Percentiles rank a stretch among this genome's conserved stretches.
Conservation (phyloP, 768 basidiomycete genomes). For the Leucocoprinus sp. region DNA sequence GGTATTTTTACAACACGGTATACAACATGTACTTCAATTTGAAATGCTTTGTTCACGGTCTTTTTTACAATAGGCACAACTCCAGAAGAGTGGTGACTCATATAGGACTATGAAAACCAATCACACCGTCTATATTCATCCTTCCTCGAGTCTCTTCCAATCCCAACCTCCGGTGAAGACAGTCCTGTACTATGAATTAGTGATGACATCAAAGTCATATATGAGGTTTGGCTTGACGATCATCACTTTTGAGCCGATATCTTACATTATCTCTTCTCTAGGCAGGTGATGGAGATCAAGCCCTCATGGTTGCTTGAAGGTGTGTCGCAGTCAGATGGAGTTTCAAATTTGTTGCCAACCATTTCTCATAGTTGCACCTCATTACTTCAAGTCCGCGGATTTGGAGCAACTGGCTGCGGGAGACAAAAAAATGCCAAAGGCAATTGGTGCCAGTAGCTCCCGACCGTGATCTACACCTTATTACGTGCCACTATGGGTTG, state of each 20-base stretch:
- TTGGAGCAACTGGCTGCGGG: constrained; percentile 71
- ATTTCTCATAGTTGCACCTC: constrained; percentile 69
- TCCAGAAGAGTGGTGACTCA: constrained; percentile 94
- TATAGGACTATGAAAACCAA: constrained; percentile 95
- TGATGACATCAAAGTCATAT: constrained; percentile 96
- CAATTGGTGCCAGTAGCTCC: constrained; percentile 34
- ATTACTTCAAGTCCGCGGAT: constrained; percentile 88
- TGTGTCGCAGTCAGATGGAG: constrained; percentile 24
- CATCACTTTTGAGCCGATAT: not conserved
- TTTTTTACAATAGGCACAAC: constrained; percentile 51
- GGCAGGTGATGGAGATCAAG: constrained; percentile 98
- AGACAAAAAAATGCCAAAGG: constrained; percentile 94
- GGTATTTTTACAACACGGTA: constrained; percentile 94
- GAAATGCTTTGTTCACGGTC: not conserved
- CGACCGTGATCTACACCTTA: constrained; percentile 14
- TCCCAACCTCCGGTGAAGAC: constrained; percentile 90
- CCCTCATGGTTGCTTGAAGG: constrained; percentile 90
- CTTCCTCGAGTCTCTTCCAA: constrained; percentile 91
- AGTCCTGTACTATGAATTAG: constrained; percentile 91
- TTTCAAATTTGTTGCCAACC: constrained; percentile 4
- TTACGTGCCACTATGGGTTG: not conserved
- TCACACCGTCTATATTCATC: constrained; percentile 95
- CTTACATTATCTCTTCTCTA: constrained; percentile 17
- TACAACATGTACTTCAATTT: constrained; percentile 19
- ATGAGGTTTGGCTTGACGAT: constrained; percentile 48